A percentile compares a stretch with the other conserved stretches of the same genome.
Conservation (phyloP, 257 asterid species). For the Parsonsia alboflavescens region DNA sequence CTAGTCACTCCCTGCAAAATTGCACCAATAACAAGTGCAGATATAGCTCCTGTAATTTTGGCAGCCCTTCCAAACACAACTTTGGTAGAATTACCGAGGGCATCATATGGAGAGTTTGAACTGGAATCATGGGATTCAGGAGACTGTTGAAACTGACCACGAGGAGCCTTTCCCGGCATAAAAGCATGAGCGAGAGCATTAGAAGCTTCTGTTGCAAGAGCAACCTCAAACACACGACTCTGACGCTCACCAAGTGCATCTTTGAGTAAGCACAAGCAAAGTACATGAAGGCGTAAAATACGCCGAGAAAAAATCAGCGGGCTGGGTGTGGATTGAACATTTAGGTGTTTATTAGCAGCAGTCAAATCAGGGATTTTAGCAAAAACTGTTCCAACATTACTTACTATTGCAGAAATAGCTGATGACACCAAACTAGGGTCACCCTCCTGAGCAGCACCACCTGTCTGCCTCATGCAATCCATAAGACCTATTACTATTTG, state of each 20-base stretch:
- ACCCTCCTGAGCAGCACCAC: conserved; percentile 99
- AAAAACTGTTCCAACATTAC: conserved; percentile 63
- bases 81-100: conserved; percentile 43
- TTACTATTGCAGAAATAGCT: conserved; percentile 83
- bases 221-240: conserved; percentile 95
- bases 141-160: conserved; percentile 65
- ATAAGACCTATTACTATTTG: conserved; percentile 75
- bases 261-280: conserved; percentile 78
- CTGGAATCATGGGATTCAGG: conserved; percentile 65
- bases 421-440: conserved; percentile 92
- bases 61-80: conserved; percentile 49
- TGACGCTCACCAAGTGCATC: conserved; percentile 99
- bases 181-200: conserved; percentile 63
- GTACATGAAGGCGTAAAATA: conserved; percentile 69
- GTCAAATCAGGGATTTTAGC: conserved; percentile 73
- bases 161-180: conserved; percentile 72
- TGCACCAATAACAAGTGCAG: conserved; percentile 83
- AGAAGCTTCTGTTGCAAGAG: conserved; percentile 90
- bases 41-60: conserved; percentile 63
- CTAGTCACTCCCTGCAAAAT: conserved; percentile 86
- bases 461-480: conserved; percentile 99
- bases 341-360: conserved; percentile 46
- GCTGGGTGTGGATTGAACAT: conserved; percentile 41
- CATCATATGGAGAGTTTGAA: conserved; percentile 48
- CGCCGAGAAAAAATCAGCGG: conserved; percentile 62